A percentile compares a stretch with the other conserved stretches of the same genome.
Conservation (phyloP, 208 protist genomes). For the Polymyxa betae region DNA sequence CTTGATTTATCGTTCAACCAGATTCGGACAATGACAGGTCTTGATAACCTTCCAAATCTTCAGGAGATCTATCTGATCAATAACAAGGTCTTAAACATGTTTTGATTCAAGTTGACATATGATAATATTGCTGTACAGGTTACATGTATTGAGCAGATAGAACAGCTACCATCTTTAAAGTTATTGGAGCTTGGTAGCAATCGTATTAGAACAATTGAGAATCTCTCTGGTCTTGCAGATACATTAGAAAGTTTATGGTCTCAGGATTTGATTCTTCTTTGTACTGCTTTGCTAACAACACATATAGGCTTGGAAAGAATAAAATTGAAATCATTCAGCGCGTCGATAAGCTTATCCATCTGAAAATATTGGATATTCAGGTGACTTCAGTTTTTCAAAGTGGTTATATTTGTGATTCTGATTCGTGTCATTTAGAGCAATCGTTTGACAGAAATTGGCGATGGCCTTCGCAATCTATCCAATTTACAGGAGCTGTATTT, state of each 20-base stretch:
- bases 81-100: neutral
- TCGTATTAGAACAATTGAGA: slow-evolving; percentile 21
- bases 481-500: slow-evolving; percentile 52
- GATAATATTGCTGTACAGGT: neutral
- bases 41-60: neutral
- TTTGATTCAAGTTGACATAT: neutral
- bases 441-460: neutral
- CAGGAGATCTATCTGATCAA: slow-evolving; percentile 1
- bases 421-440: neutral
- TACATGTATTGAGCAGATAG: neutral
- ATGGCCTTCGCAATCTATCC: neutral
- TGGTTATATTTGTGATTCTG: neutral
- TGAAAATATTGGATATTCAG: slow-evolving; percentile 23
- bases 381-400: neutral
- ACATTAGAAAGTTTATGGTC: neutral
- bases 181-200: slow-evolving; percentile 14
- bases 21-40: neutral
- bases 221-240: neutral
- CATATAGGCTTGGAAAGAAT: slow-evolving; percentile 20
- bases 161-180: neutral
- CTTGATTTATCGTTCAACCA: slow-evolving; percentile 42
- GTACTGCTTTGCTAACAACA: neutral
- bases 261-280: neutral
- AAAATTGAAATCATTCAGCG: slow-evolving; percentile 5
- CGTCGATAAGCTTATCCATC: neutral